Percentiles rank a stretch among this genome's conserved stretches.
phyloP scores from a whole-genome alignment of 257 asterid genomes.

The Nicotiana attenuata region DNA sequence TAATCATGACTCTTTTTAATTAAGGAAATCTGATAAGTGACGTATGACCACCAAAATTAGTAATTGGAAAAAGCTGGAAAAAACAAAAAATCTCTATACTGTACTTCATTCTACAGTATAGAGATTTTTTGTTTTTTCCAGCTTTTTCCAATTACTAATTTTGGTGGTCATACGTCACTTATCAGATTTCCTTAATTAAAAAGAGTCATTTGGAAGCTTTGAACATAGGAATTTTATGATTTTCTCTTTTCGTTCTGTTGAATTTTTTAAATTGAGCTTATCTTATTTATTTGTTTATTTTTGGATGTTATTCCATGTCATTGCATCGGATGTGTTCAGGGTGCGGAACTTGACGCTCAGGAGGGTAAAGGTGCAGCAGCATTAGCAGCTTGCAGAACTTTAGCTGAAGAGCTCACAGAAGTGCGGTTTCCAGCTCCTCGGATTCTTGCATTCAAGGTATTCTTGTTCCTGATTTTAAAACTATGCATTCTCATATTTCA shows the following conservation, averaged over 20 bases:
- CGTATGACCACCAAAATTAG: neutral
- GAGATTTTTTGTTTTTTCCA: neutral
- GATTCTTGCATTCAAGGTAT: conserved; percentile 94
- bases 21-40: neutral
- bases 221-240: neutral
- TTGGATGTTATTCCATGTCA: neutral
- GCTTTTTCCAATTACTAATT: neutral
- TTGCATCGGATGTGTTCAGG: conserved; percentile 43
- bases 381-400: conserved; percentile 93
- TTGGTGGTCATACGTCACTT: neutral
- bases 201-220: neutral
- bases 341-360: conserved; percentile 85
- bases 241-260: neutral
- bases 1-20: neutral
- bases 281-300: neutral
- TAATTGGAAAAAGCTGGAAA: neutral
- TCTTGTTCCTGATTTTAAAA: neutral
- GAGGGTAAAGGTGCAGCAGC: conserved; percentile 95
- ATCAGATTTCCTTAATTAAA: neutral
- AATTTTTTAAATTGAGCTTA: neutral
- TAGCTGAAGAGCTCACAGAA: conserved; percentile 97
- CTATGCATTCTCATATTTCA: neutral
- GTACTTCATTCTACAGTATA: neutral
- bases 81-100: neutral
- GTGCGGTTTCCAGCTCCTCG: conserved; percentile 96